phyloP scores from a whole-genome alignment of 768 basidiomycete genomes.

The Termitomyces sp. region DNA sequence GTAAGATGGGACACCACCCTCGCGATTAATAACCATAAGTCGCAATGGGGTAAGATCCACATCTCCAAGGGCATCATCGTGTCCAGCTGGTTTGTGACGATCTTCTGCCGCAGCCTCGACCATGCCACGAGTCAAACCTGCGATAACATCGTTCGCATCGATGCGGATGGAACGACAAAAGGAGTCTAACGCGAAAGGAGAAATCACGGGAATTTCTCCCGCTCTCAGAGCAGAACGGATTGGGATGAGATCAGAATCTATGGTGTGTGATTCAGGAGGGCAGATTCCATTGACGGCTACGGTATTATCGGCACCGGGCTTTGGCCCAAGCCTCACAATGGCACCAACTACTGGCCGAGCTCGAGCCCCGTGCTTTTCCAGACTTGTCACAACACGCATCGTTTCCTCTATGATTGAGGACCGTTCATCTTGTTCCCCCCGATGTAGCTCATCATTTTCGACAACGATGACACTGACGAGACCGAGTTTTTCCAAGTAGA shows the following conservation, averaged over 20 bases:
- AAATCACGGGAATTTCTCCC: constrained; percentile 94
- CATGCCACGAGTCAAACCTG: constrained; percentile 86
- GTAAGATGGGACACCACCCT: constrained; percentile 96
- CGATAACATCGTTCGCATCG: constrained; percentile 83
- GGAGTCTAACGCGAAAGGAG: constrained; percentile 90
- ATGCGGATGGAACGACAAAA: constrained; percentile 83
- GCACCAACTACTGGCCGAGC: constrained; percentile 88
- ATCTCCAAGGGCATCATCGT: constrained; percentile 42
- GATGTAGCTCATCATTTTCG: constrained; percentile 74
- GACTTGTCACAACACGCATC: constrained; percentile 74
- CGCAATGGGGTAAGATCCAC: constrained; percentile 89
- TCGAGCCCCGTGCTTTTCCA: constrained; percentile 81
- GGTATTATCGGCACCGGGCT: constrained; percentile 41
- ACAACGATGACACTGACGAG: constrained; percentile 94
- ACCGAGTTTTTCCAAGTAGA: constrained; percentile 93
- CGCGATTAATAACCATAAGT: constrained; percentile 95
- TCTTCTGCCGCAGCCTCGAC: constrained; percentile 42
- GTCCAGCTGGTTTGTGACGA: constrained; percentile 21
- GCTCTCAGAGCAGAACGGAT: constrained; percentile 86
- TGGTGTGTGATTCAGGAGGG: constrained; percentile 73
- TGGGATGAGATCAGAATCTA: constrained; percentile 73
- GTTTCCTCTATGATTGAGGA: constrained; percentile 68
- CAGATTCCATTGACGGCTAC: constrained; percentile 26
- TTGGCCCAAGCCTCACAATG: constrained; percentile 79
- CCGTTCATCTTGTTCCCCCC: constrained; percentile 69